A percentile compares a stretch with the other conserved stretches of the same genome.
Conservation (phyloP, 1,284 basidiomycete genomes). For the Puccinia novopanici region DNA sequence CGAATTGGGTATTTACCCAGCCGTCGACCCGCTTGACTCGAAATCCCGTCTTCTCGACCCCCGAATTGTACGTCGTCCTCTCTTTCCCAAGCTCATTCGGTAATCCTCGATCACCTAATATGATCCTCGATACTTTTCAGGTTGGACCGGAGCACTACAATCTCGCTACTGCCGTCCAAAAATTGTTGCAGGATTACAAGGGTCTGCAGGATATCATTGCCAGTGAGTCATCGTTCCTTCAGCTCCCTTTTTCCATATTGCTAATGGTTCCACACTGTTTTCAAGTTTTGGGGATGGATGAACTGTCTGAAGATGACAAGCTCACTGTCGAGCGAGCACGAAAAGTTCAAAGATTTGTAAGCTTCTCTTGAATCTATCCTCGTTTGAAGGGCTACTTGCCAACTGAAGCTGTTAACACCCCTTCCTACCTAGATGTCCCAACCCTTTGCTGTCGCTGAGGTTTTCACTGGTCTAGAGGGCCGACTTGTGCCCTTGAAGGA, state of each 20-base stretch:
- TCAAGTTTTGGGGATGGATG: constrained; percentile 99
- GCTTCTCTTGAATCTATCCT: not conserved
- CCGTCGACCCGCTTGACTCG: constrained; percentile 97
- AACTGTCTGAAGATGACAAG: constrained; percentile 99
- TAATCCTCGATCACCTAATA: not conserved
- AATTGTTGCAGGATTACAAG: constrained; percentile 99
- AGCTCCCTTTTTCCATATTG: not conserved
- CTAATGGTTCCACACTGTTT: constrained; percentile 58
- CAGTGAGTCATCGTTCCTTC: constrained; percentile 55
- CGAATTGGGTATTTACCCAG: constrained; percentile 99
- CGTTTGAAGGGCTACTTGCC: not conserved
- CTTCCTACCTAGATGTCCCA: constrained; percentile 78
- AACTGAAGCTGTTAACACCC: constrained; percentile 56
- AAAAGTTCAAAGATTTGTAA: constrained; percentile 61
- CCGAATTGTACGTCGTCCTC: constrained; percentile 68
- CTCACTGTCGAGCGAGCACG: constrained; percentile 77
- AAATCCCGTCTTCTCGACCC: constrained; percentile 99
- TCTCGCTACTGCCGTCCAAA: constrained; percentile 91
- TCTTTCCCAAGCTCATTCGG: not conserved
- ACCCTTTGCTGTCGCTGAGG: constrained; percentile 98
- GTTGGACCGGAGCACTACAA: constrained; percentile 87
- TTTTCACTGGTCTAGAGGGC: constrained; percentile 98
- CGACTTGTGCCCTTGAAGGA: constrained; percentile 91
- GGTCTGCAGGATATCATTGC: constrained; percentile 79
- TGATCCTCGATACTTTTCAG: not conserved